phyloP scores from a whole-genome alignment of 1,284 basidiomycete genomes.

The Rhodotorula mucilaginosa region DNA sequence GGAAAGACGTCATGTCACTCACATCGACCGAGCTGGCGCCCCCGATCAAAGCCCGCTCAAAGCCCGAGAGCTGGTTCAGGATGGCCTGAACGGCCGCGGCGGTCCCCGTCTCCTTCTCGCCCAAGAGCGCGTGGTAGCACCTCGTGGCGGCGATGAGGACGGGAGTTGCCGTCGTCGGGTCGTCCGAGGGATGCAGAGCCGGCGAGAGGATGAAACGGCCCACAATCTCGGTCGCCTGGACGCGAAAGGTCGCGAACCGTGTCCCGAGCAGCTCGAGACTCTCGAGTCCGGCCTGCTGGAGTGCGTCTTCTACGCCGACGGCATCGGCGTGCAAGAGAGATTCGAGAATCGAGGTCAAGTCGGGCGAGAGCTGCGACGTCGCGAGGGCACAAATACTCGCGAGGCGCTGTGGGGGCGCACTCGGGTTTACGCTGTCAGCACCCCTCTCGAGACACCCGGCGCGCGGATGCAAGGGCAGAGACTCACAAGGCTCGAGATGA shows the following conservation, averaged over 20 bases:
- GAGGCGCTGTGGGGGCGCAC: neutral
- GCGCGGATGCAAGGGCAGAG: too few relatives aligned
- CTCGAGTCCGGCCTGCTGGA: conserved; percentile 13
- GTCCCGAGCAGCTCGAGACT: conserved; percentile 5
- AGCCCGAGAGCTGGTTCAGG: conserved; percentile 29
- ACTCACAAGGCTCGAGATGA: conserved; percentile 9
- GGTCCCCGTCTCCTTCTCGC: neutral
- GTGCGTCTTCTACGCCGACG: conserved; percentile 2
- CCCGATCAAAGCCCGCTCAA: neutral
- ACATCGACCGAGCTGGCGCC: neutral
- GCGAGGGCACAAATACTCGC: conserved; percentile 6
- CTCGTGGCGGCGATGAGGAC: neutral
- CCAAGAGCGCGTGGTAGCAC: neutral
- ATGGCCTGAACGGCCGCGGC: conserved; percentile 31
- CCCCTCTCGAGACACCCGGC: too few relatives aligned
- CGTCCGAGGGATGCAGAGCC: conserved; percentile 5
- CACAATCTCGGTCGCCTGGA: neutral
- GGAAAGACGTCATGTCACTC: neutral
- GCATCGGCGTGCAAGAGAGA: conserved; percentile 21
- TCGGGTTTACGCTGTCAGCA: neutral
- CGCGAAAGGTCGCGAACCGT: neutral
- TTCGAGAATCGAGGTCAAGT: conserved; percentile 8
- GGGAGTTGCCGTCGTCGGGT: neutral
- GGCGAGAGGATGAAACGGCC: conserved; percentile 8
- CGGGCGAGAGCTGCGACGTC: neutral